These are phyloP conservation scores for Heliamphora exappendiculata DNA, from an alignment of 148 eudicot genomes.

Conservation along the genomic window DNA sequence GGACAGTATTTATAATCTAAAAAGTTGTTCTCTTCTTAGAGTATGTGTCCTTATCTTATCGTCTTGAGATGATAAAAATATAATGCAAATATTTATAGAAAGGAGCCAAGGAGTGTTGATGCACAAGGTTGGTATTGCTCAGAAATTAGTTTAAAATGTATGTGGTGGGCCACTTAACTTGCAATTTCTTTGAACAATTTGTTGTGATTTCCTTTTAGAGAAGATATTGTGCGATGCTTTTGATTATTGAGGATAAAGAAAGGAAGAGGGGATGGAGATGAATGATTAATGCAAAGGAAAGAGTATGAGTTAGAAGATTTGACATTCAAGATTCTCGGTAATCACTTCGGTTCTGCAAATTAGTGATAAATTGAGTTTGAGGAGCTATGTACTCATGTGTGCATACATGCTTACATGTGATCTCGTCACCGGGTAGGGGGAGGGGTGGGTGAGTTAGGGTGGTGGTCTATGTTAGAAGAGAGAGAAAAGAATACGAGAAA, in stretches of 20 bases:
- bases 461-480: too few species aligned
- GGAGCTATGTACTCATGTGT: background rate
- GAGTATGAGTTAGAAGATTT: background rate
- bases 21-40: background rate
- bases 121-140: background rate
- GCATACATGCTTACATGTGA: background rate
- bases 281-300: background rate
- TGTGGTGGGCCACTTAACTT: background rate
- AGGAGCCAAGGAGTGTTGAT: background rate
- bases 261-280: background rate
- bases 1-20: background rate
- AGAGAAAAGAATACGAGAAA: too few species aligned
- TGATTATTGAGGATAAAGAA: conserved; percentile 8
- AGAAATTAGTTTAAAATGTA: background rate
- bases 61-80: background rate
- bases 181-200: background rate
- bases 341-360: background rate
- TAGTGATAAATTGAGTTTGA: background rate
- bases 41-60: background rate
- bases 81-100: background rate
- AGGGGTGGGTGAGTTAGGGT: background rate
- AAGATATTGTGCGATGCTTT: too few species aligned
- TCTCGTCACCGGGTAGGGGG: background rate
- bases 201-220: too few species aligned
- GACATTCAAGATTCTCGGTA: background rate